Evolutionary conservation across 164 flowering plant species (phyloP).

Genomic region (Malania oleifera): DNA sequence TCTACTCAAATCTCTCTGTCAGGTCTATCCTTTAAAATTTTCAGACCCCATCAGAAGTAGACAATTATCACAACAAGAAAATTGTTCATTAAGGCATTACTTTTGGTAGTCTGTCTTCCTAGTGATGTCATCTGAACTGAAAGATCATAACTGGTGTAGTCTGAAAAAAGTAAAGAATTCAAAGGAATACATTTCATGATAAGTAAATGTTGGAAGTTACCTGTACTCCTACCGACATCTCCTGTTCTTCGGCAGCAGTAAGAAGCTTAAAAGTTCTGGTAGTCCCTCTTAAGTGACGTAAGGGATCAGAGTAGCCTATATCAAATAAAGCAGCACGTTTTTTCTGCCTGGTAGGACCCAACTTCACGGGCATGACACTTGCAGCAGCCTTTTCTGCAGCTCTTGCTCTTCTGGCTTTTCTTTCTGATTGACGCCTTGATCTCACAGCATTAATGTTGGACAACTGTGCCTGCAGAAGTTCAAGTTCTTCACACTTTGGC

Average conservation of each 20-base stretch:
- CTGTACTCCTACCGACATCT: slow-evolving; percentile 86
- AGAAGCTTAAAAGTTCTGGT: slow-evolving; percentile 68
- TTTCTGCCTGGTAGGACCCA: slow-evolving; percentile 50
- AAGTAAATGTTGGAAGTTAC: no score
- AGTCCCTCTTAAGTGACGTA: slow-evolving; percentile 65
- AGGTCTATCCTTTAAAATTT: no score
- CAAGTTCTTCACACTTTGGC: slow-evolving; percentile 48
- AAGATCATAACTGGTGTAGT: no score
- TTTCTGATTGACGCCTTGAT: slow-evolving; percentile 67
- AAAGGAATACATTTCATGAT: no score
- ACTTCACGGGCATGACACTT: slow-evolving; percentile 39
- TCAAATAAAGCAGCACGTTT: slow-evolving; percentile 56
- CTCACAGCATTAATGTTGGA: slow-evolving; percentile 50
- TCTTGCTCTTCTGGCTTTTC: slow-evolving; percentile 65
- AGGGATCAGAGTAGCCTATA: slow-evolving; percentile 66
- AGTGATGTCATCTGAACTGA: no score
- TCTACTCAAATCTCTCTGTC: no score
- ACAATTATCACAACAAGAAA: no score
- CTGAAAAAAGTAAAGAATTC: no score
- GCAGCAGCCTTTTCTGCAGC: slow-evolving; percentile 70
- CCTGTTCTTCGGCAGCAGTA: slow-evolving; percentile 62
- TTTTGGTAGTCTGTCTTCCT: no score
- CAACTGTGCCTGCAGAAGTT: slow-evolving; percentile 45
- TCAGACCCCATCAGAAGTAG: no score
- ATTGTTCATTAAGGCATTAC: no score